phyloP scores from a whole-genome alignment of 352 stramenopile genomes.

The Thraustochytrium sp. region DNA sequence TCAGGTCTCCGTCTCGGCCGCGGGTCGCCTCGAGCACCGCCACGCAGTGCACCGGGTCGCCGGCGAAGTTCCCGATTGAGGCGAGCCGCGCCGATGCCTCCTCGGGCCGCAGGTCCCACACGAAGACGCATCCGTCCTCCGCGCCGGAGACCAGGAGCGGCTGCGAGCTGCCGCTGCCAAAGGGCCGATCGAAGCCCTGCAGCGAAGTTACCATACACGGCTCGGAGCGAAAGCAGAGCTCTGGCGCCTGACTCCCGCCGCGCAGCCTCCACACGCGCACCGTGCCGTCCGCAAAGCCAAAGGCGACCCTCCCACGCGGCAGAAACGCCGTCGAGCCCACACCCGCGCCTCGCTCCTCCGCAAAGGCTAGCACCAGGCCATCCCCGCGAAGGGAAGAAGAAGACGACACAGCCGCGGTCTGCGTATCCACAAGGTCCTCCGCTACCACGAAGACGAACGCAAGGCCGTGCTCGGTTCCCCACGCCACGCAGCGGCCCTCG shows the following conservation, averaged over 20 bases:
- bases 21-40: background rate
- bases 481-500: background rate
- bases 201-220: background rate
- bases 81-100: background rate
- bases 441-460: background rate
- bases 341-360: background rate
- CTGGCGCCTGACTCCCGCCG: background rate
- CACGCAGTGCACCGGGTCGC: background rate
- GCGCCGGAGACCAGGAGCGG: background rate
- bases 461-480: background rate
- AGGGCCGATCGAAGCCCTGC: background rate
- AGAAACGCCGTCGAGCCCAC: background rate
- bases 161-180: background rate
- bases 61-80: background rate
- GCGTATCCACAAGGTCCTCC: background rate
- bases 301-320: background rate
- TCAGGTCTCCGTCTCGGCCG: background rate
- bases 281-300: background rate
- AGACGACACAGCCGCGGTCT: background rate
- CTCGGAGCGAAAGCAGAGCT: background rate
- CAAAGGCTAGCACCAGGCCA: background rate
- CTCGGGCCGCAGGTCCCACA: background rate
- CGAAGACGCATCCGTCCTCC: constrained; percentile 11
- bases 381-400: background rate
- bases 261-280: background rate